Evolutionary conservation across 306 rosid species (phyloP).

Genomic region (Vicia villosa): DNA sequence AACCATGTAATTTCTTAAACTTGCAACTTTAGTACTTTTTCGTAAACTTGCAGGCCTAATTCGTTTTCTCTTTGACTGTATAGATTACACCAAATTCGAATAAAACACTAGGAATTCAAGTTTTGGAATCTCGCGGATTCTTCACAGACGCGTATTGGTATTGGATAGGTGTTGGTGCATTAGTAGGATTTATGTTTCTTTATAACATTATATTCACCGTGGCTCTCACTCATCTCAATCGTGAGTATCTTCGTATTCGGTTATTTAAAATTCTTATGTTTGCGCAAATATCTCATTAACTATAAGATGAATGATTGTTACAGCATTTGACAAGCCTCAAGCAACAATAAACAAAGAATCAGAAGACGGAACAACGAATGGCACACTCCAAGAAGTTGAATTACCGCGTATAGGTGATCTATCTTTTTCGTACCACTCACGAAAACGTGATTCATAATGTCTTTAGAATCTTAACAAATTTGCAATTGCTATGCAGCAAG

Average conservation of each 20-base stretch:
- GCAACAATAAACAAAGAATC: slow-evolving; percentile 39
- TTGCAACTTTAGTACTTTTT: not conserved
- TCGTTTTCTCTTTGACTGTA: not conserved
- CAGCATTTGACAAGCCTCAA: slow-evolving; percentile 50
- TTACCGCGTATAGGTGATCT: slow-evolving; percentile 46
- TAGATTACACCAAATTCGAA: slow-evolving; percentile 22
- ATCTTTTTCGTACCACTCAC: not conserved
- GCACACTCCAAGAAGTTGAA: slow-evolving; percentile 33
- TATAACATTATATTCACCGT: slow-evolving; percentile 33
- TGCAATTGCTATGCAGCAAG: slow-evolving; percentile 41
- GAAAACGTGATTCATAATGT: not conserved
- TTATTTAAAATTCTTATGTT: not conserved
- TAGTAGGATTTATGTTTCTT: slow-evolving; percentile 37
- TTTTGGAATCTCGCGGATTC: slow-evolving; percentile 41
- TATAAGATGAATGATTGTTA: not conserved
- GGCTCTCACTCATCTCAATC: slow-evolving; percentile 37
- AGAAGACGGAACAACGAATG: slow-evolving; percentile 7
- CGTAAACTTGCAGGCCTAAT: not conserved
- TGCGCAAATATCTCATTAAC: not conserved
- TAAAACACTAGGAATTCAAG: slow-evolving; percentile 19
- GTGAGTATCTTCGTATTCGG: not conserved
- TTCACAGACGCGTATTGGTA: slow-evolving; percentile 50
- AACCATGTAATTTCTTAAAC: slow-evolving; percentile 40
- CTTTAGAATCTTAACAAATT: slow-evolving; percentile 1
- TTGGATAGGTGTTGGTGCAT: slow-evolving; percentile 56